Evolutionary conservation across 2,329 filamentous ascomycete species (phyloP).

Genomic region (Tolypocladium ovalisporum): DNA sequence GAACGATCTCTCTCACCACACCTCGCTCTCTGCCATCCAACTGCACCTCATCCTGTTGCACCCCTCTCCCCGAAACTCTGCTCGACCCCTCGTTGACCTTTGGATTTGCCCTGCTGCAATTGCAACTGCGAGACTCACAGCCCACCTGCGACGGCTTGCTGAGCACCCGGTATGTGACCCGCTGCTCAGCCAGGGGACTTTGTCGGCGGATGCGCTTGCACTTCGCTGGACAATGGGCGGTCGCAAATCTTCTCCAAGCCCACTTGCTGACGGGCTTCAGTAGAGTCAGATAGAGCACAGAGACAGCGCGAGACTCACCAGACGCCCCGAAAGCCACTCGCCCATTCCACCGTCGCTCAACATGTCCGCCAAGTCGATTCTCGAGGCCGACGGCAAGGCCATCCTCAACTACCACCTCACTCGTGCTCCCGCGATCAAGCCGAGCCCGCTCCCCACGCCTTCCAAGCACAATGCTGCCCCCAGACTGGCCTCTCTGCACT

Average conservation of each 20-base stretch:
- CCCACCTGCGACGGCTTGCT: constrained; percentile 5
- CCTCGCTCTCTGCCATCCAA: constrained; percentile 4
- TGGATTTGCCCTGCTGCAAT: constrained; percentile 1
- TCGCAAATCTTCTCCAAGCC: not conserved
- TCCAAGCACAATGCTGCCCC: constrained; percentile 86
- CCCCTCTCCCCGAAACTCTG: constrained; percentile 1
- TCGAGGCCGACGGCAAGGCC: constrained; percentile 99
- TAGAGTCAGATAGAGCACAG: not conserved
- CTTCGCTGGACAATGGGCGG: not conserved
- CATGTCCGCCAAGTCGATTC: constrained; percentile 73
- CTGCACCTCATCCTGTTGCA: constrained; percentile 1
- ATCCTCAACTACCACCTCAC: constrained; percentile 99
- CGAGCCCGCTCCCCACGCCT: constrained; percentile 75
- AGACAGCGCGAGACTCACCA: constrained; percentile 3
- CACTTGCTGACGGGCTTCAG: constrained; percentile 4
- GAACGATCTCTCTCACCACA: constrained; percentile 3
- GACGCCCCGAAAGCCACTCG: constrained; percentile 3
- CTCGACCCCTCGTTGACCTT: not conserved
- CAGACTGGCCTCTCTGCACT: constrained; percentile 85
- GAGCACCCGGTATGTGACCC: constrained; percentile 6
- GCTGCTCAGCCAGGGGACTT: not conserved
- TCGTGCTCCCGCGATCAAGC: constrained; percentile 93
- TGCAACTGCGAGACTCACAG: constrained; percentile 2
- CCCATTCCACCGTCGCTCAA: constrained; percentile 16
- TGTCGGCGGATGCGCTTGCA: not conserved